These are phyloP conservation scores for Quercus gilva DNA, from an alignment of 306 rosid species.

Conservation along the genomic window DNA sequence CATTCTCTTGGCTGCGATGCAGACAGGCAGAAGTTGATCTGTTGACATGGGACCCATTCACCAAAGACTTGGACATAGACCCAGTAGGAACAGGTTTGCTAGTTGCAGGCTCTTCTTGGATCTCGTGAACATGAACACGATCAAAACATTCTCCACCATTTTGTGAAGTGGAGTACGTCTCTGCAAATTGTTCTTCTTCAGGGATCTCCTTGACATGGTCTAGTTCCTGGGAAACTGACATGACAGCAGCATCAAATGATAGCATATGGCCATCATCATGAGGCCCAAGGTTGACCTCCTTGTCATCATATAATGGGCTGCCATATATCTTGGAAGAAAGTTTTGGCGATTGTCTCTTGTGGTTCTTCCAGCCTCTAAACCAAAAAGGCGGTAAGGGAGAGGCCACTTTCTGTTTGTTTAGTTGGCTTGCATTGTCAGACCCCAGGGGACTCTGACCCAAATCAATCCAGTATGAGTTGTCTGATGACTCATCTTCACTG, in stretches of 20 bases:
- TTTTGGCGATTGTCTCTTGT: slow-evolving; percentile 58
- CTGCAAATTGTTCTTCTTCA: slow-evolving; percentile 53
- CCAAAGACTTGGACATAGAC: slow-evolving; percentile 22
- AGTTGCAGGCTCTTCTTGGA: slow-evolving; percentile 56
- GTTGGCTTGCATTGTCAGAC: slow-evolving; percentile 59
- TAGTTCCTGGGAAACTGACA: slow-evolving; percentile 75
- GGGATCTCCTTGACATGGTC: slow-evolving; percentile 73
- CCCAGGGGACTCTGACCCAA: slow-evolving; percentile 95
- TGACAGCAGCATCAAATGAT: slow-evolving; percentile 88
- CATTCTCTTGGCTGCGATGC: slow-evolving; percentile 52
- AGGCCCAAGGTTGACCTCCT: slow-evolving; percentile 40
- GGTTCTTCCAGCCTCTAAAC: slow-evolving; percentile 63
- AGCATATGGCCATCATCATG: slow-evolving; percentile 59
- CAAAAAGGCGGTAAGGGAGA: slow-evolving; percentile 84
- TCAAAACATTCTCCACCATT: slow-evolving; percentile 35
- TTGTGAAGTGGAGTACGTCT: slow-evolving; percentile 30
- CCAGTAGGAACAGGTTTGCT: slow-evolving; percentile 32
- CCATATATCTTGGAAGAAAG: slow-evolving; percentile 67
- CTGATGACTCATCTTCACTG: slow-evolving; percentile 94
- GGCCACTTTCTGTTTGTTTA: slow-evolving; percentile 55
- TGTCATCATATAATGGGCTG: slow-evolving; percentile 77
- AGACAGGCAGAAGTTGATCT: slow-evolving; percentile 38
- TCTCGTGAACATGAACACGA: slow-evolving; percentile 39
- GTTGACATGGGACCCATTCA: slow-evolving; percentile 42
- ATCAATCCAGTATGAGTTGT: slow-evolving; percentile 90